Percentiles rank a stretch among this genome's conserved stretches.
phyloP scores from a whole-genome alignment of 2,329 filamentous ascomycete genomes.

The Cercospora sp. region DNA sequence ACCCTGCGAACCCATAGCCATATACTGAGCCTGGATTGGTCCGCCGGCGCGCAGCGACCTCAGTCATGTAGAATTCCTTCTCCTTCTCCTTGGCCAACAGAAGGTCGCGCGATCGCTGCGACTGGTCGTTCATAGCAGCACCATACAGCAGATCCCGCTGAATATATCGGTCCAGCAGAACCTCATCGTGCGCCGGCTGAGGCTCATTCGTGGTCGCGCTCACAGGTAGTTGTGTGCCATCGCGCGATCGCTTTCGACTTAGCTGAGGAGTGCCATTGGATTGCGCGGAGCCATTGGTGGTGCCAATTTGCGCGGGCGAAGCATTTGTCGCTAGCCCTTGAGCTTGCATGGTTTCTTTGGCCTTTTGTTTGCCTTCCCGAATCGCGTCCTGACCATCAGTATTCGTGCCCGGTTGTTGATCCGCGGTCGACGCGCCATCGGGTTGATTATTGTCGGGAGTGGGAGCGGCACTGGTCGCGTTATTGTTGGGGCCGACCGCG shows the following conservation, averaged over 20 bases:
- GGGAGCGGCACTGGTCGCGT: constrained; percentile 29
- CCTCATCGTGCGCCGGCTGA: constrained; percentile 32
- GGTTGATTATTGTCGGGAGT: constrained; percentile 16
- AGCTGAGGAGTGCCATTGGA: constrained; percentile 51
- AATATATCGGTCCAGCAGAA: constrained; percentile 63
- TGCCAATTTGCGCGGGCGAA: constrained; percentile 35
- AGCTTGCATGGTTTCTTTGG: constrained; percentile 60
- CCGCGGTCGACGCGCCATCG: constrained; percentile 22
- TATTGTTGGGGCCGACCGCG: constrained; percentile 16
- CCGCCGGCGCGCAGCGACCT: constrained; percentile 63
- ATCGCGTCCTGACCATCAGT: constrained; percentile 48
- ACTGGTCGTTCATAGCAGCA: constrained; percentile 53
- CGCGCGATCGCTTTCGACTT: constrained; percentile 60
- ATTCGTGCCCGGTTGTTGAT: constrained; percentile 23
- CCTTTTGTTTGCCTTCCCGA: constrained; percentile 60
- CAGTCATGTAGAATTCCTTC: constrained; percentile 64
- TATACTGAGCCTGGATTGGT: constrained; percentile 61
- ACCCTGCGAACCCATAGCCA: constrained; percentile 78
- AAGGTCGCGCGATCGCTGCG: constrained; percentile 44
- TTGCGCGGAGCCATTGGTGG: constrained; percentile 31
- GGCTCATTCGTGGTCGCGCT: constrained; percentile 28
- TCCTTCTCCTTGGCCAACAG: constrained; percentile 66
- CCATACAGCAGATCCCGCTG: constrained; percentile 63
- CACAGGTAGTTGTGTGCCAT: constrained; percentile 56
- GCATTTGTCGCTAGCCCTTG: constrained; percentile 40